Evolutionary conservation across 257 asterid genomes (phyloP).

Genomic region (Perilla frutescens): DNA sequence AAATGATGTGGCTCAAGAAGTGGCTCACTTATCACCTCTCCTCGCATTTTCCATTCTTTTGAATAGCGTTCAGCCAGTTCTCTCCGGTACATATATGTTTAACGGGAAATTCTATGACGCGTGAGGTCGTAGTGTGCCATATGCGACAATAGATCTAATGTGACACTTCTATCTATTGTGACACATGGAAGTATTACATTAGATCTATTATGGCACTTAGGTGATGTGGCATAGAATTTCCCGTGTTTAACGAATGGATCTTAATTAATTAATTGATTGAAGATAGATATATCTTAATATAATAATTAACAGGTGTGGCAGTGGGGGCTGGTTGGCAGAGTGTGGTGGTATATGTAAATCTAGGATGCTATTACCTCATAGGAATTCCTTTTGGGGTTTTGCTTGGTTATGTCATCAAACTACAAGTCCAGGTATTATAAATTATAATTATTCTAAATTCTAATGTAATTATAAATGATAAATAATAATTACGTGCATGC

Average conservation of each 20-base stretch:
- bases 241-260: too few relatives aligned
- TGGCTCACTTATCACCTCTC: constrained; percentile 57
- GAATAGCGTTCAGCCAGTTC: constrained; percentile 68
- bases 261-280: too few relatives aligned
- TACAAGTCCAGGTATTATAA: constrained; percentile 55
- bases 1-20: constrained; percentile 47
- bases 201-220: too few relatives aligned
- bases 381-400: constrained; percentile 66
- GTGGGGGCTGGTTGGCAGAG: constrained; percentile 74
- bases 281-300: neutral
- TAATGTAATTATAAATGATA: too few relatives aligned
- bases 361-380: constrained; percentile 59
- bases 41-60: constrained; percentile 64
- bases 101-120: too few relatives aligned
- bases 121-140: too few relatives aligned
- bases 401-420: constrained; percentile 57
- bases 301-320: constrained; percentile 55
- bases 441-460: neutral
- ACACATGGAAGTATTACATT: too few relatives aligned
- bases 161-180: too few relatives aligned
- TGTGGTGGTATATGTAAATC: constrained; percentile 58
- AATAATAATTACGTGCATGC: neutral
- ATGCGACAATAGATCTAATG: too few relatives aligned
- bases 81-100: constrained; percentile 45
- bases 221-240: too few relatives aligned